These are phyloP conservation scores for Parasitella parasitica DNA, from an alignment of 371 early-diverging fungal genomes.

Conservation along the genomic window DNA sequence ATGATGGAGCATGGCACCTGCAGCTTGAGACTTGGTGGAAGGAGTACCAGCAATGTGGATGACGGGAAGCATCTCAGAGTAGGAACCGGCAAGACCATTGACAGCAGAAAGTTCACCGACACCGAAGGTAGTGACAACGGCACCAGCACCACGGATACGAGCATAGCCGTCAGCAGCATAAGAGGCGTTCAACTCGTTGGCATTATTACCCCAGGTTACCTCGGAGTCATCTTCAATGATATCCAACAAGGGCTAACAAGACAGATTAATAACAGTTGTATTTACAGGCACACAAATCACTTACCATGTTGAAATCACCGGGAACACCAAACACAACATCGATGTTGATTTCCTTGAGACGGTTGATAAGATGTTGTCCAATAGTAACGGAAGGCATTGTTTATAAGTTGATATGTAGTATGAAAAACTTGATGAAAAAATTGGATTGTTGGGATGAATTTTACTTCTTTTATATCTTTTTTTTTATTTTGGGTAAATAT, in stretches of 20 bases:
- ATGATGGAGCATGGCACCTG: slow-evolving; percentile 53
- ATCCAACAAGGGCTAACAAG: slow-evolving; percentile 29
- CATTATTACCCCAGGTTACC: slow-evolving; percentile 40
- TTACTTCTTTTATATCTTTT: slow-evolving; percentile 4
- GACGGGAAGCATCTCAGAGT: slow-evolving; percentile 56
- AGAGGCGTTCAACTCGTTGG: slow-evolving; percentile 49
- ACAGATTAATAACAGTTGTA: not conserved
- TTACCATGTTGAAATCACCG: slow-evolving; percentile 51
- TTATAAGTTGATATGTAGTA: not conserved
- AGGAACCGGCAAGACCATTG: slow-evolving; percentile 55
- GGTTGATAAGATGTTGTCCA: slow-evolving; percentile 38
- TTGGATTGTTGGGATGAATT: not conserved
- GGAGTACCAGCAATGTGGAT: slow-evolving; percentile 59
- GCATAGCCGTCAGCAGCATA: slow-evolving; percentile 65
- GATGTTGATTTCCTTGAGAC: slow-evolving; percentile 47
- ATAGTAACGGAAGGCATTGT: slow-evolving; percentile 22
- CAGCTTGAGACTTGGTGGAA: slow-evolving; percentile 39
- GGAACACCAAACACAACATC: slow-evolving; percentile 47
- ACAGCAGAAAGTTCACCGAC: slow-evolving; percentile 57
- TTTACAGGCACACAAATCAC: not conserved
- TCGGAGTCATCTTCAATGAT: slow-evolving; percentile 38
- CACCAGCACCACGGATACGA: slow-evolving; percentile 34
- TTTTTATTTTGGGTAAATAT: not conserved
- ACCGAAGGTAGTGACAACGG: slow-evolving; percentile 57
- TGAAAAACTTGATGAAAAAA: not conserved